Evolutionary conservation across 2,329 filamentous ascomycete species (phyloP), one percentile per base, ranked within the genome.

Genomic region (Aspergillus intermedius): DNA sequence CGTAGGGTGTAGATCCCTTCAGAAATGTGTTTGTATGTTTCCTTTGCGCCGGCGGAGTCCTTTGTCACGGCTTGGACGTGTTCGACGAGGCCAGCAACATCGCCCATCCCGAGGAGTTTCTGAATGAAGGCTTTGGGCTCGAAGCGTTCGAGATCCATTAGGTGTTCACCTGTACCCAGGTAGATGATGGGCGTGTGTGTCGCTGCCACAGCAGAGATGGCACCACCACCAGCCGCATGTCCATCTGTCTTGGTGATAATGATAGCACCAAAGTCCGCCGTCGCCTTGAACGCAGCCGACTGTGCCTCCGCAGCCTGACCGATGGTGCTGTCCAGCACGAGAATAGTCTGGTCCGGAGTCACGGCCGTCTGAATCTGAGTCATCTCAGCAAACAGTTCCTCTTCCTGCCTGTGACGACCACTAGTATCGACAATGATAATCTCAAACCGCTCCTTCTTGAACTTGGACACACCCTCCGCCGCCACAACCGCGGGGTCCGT

Each of bases 161-260:
- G 88, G 70, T 98, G 93, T 68, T 98, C 93, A 63, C 93, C 93
- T 0, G 93, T 98, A 68, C 93, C 93, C 54, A 98, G 89, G 70
- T 96, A 98, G 9, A 97, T 91, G 59, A 98, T 98, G 2, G 93
- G 93, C 0, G 93, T 97, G 60, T 91, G 86, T 28, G 93, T 98
- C 2, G 93, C 93, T 1, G 93, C 93, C 49, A 98, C 93, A 8
- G 93, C 93, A 3, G 91, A 97, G 49, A 98, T 98, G 52, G 93
- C 93, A 74, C 93, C 93, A 77, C 93, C 93, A 60, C 93, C 93
- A 42, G 88, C 88, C 1, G 93, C 93, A 59, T 95, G 89, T 55
- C 93, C 93, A 65, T 98, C 93, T 0, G 91, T 97, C 76, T 98
- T 98, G 46, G 93, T 98, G 65, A 98, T 96, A 64, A 98, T 95